Evolutionary conservation across 306 rosid species (phyloP).

Genomic region (Vigna hirtella): DNA sequence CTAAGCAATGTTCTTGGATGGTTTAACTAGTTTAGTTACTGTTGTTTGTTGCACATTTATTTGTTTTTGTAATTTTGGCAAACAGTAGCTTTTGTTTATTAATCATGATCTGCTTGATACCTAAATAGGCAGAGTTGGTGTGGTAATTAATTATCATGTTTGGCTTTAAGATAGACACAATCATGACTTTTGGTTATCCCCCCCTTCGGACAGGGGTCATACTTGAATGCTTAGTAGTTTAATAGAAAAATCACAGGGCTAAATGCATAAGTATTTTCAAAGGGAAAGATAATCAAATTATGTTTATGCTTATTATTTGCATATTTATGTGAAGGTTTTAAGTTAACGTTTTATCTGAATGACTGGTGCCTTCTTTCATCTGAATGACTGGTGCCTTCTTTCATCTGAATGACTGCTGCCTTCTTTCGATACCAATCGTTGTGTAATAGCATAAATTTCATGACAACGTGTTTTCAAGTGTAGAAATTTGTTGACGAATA

Average conservation of each 20-base stretch:
- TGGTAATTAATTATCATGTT: conserved; percentile 11
- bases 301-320: neutral
- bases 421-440: neutral
- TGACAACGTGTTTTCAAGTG: conserved; percentile 20
- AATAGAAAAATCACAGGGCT: neutral
- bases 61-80: conserved; percentile 3
- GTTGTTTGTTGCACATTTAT: conserved; percentile 10
- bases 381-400: neutral
- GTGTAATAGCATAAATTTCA: neutral
- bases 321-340: neutral
- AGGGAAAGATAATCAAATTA: conserved; percentile 2
- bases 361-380: neutral
- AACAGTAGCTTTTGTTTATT: neutral
- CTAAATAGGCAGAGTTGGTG: conserved; percentile 7
- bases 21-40: neutral
- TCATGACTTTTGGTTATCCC: neutral
- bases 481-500: neutral
- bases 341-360: neutral
- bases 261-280: neutral
- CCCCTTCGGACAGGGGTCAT: neutral
- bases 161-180: conserved; percentile 8
- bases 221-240: conserved; percentile 1
- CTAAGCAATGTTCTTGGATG: neutral
- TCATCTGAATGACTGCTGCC: neutral
- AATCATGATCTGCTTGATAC: conserved; percentile 25